These are phyloP conservation scores for Aspergillus nanangensis DNA, from an alignment of 495 filamentous ascomycete genomes.

Conservation along the genomic window DNA sequence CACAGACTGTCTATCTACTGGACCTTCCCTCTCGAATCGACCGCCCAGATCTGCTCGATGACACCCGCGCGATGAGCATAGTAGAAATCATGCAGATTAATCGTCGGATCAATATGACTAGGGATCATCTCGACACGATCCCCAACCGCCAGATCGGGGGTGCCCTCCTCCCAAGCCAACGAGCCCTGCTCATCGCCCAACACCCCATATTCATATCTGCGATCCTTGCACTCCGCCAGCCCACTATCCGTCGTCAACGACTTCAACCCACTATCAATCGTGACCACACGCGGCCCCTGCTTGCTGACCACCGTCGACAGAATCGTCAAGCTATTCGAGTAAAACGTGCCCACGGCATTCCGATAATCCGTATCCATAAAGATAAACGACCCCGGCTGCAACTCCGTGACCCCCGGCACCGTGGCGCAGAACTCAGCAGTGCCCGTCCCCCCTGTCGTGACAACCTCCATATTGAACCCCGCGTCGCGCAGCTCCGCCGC, in stretches of 20 bases:
- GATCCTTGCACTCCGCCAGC: constrained; percentile 32
- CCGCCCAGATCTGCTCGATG: constrained; percentile 34
- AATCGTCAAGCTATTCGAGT: constrained; percentile 30
- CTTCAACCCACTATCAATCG: constrained; percentile 32
- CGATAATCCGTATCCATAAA: constrained; percentile 40
- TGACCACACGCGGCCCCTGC: constrained; percentile 29
- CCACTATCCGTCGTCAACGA: constrained; percentile 37
- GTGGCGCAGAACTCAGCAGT: constrained; percentile 36
- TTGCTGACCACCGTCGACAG: constrained; percentile 31
- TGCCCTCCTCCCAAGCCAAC: constrained; percentile 25
- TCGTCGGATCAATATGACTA: constrained; percentile 36
- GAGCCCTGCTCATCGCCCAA: constrained; percentile 36
- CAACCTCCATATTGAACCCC: constrained; percentile 29
- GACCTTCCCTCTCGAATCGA: constrained; percentile 36
- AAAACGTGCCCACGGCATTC: constrained; percentile 34
- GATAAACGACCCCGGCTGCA: constrained; percentile 38
- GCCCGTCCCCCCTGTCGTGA: constrained; percentile 32
- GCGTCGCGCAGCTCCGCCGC: constrained; percentile 23
- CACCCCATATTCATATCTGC: constrained; percentile 25
- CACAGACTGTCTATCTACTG: too few relatives aligned
- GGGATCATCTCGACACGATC: constrained; percentile 36
- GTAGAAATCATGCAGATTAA: constrained; percentile 36
- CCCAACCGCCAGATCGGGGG: constrained; percentile 21
- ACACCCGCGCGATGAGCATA: constrained; percentile 28
- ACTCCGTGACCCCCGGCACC: constrained; percentile 33